phyloP scores from a whole-genome alignment of 768 basidiomycete genomes.

The Candolleomyces efflorescens region DNA sequence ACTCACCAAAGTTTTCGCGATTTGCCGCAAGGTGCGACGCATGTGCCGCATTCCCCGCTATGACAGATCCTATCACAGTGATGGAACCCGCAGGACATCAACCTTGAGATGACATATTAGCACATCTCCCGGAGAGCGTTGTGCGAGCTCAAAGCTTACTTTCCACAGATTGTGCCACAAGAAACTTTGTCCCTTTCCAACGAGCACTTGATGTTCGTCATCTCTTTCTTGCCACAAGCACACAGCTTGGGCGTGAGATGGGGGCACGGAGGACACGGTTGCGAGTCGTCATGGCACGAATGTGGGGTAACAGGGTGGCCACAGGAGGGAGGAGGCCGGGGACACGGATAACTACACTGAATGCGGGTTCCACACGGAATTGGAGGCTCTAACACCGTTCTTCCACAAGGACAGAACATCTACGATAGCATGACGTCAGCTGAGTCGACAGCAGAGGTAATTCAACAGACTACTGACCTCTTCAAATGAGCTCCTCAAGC shows the following conservation, averaged over 20 bases:
- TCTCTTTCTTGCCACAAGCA: slow-evolving; percentile 82
- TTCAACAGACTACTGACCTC: slow-evolving; percentile 50
- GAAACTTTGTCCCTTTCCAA: slow-evolving; percentile 71
- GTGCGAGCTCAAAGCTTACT: slow-evolving; percentile 21
- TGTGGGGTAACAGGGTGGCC: slow-evolving; percentile 80
- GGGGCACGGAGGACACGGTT: slow-evolving; percentile 81
- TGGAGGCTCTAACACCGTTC: slow-evolving; percentile 86
- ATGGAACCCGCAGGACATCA: slow-evolving; percentile 85
- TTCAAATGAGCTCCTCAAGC: slow-evolving; percentile 86
- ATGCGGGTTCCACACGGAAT: slow-evolving; percentile 84
- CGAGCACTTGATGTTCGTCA: slow-evolving; percentile 82
- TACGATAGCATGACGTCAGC: slow-evolving; percentile 20
- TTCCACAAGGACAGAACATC: slow-evolving; percentile 79
- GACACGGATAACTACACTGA: slow-evolving; percentile 77
- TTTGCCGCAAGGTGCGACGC: slow-evolving; percentile 80
- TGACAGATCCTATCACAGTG: slow-evolving; percentile 84
- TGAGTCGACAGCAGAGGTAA: background rate
- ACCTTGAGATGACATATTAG: background rate
- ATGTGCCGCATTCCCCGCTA: slow-evolving; percentile 72
- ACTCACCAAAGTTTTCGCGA: slow-evolving; percentile 73
- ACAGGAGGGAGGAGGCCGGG: slow-evolving; percentile 62
- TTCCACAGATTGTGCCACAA: slow-evolving; percentile 81
- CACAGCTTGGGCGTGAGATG: slow-evolving; percentile 76
- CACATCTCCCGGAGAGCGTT: too few species aligned
- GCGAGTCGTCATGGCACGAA: slow-evolving; percentile 72